Evolutionary conservation across 768 basidiomycete species (phyloP), one percentile per base, ranked within the genome.

Genomic region (Boletus reticulatus): DNA sequence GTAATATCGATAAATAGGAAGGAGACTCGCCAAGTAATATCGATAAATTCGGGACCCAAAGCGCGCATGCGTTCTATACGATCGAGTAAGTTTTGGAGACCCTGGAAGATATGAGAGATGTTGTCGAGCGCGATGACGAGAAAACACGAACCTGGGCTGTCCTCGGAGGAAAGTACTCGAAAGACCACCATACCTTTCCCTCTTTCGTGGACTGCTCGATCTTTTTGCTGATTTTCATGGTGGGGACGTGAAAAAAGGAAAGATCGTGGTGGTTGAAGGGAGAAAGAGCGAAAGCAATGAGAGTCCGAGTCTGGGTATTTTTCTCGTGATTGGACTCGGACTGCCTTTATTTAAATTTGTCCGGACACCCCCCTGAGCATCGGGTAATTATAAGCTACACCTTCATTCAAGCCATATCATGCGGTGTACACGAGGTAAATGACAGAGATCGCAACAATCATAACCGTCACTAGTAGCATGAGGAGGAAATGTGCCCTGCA

Each of bases 31-130:
- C 93, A 98, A 70, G 96, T 98, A 67, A 98, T 96, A 71, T 98
- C 96, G 63, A 98, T 89, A 69, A 99, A 99, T 71, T 97, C 96
- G 10, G 97, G 97, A 2, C 97, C 96, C 36, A 97, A 76, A 9
- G 84, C 83, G 50, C 94, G 83, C 97, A 99, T 98, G 60, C 95
- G 92, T 73, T 98, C 96, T 75, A 99, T 98, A 66, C 97, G 94
- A 74, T 98, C 95, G 57, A 97, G 81, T 34, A 99, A 79, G 72
- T 99, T 99, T 87, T 96, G 92, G 45, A 97, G 68, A 50, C 70
- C 63, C 61, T 59, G 39, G 37, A 14, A 31, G 36, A 44, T 10
- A 41, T 61, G 24, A 39, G 56, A 52, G 31, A 34, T 39, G 48
- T 34, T 22, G 34, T 36, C 10, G n/a, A n/a, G 36, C 27, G 34